Evolutionary conservation across 139 green algal species (phyloP).

Genomic region (Nannochloris sp.): DNA sequence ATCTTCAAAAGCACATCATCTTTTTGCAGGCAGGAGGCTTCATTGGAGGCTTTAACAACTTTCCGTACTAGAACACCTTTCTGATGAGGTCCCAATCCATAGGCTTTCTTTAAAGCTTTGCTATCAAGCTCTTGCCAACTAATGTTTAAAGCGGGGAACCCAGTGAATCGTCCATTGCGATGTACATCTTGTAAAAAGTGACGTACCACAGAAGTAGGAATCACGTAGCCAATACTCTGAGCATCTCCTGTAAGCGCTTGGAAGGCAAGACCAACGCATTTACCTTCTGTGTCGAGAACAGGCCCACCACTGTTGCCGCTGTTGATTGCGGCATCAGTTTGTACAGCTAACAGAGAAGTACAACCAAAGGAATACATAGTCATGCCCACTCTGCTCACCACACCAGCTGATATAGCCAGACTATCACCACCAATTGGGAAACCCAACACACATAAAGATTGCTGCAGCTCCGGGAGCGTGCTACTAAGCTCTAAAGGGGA

Average conservation of each 20-base stretch:
- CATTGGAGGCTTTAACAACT: slow-evolving; percentile 54
- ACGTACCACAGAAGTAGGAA: slow-evolving; percentile 84
- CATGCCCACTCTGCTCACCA: slow-evolving; percentile 89
- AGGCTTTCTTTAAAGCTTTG: slow-evolving; percentile 56
- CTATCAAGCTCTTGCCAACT: slow-evolving; percentile 93
- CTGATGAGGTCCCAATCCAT: slow-evolving; percentile 46
- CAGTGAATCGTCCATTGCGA: slow-evolving; percentile 60
- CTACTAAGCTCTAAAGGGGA: slow-evolving; percentile 62
- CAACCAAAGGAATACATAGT: slow-evolving; percentile 87
- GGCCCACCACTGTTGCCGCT: slow-evolving; percentile 65
- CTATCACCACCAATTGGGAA: slow-evolving; percentile 74
- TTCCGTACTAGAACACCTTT: slow-evolving; percentile 57
- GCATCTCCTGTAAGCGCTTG: slow-evolving; percentile 70
- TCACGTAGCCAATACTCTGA: slow-evolving; percentile 83
- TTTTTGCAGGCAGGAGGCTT: slow-evolving; percentile 36
- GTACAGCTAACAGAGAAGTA: slow-evolving; percentile 84
- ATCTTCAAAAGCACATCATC: slow-evolving; percentile 87
- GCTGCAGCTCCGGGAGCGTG: slow-evolving; percentile 48
- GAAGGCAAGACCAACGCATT: slow-evolving; percentile 94
- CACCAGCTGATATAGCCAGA: slow-evolving; percentile 53
- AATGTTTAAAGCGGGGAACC: slow-evolving; percentile 78
- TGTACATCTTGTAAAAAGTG: slow-evolving; percentile 85
- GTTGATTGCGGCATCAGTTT: slow-evolving; percentile 73
- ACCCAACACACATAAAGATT: neutral
- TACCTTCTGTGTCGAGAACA: slow-evolving; percentile 69